A percentile compares a stretch with the other conserved stretches of the same genome.
phyloP scores from a whole-genome alignment of 371 early-diverging fungal species.

The Saksenaea oblongispora region DNA sequence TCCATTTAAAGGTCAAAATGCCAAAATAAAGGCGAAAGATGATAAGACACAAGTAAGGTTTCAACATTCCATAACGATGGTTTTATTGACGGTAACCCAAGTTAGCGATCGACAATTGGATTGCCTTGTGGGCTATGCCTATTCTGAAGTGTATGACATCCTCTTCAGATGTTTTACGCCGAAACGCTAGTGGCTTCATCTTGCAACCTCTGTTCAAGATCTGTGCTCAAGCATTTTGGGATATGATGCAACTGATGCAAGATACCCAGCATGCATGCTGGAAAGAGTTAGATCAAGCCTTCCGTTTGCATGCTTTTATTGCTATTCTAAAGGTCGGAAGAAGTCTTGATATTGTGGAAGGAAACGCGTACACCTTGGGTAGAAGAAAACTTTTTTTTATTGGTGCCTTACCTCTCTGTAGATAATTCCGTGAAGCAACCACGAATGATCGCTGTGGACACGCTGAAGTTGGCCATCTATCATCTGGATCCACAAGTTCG shows the following conservation, averaged over 20 bases:
- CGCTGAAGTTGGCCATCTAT: constrained; percentile 60
- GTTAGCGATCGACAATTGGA: constrained; percentile 30
- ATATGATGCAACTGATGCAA: constrained; percentile 33
- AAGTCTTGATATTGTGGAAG: constrained; percentile 60
- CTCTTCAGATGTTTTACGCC: constrained; percentile 37
- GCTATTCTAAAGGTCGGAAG: constrained; percentile 52
- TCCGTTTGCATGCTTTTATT: constrained; percentile 46
- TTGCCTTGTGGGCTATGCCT: constrained; percentile 40
- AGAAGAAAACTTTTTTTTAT: neutral
- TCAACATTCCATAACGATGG: neutral
- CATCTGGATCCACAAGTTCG: constrained; percentile 79
- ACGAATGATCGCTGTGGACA: constrained; percentile 32
- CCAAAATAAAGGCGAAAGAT: constrained; percentile 23
- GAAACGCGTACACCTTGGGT: constrained; percentile 37
- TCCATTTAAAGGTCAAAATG: constrained; percentile 38
- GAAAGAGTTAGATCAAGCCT: constrained; percentile 13
- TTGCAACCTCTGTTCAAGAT: constrained; percentile 42
- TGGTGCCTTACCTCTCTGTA: neutral
- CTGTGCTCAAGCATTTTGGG: constrained; percentile 43
- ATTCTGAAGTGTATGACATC: constrained; percentile 36
- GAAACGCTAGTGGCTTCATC: constrained; percentile 37
- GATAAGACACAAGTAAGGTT: constrained; percentile 12
- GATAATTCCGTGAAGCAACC: constrained; percentile 10
- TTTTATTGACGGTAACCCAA: neutral
- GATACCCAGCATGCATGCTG: constrained; percentile 20